A percentile compares a stretch with the other conserved stretches of the same genome.
Evolutionary conservation across 257 asterid species (phyloP).

Genomic region (Rubia yunnanensis): DNA sequence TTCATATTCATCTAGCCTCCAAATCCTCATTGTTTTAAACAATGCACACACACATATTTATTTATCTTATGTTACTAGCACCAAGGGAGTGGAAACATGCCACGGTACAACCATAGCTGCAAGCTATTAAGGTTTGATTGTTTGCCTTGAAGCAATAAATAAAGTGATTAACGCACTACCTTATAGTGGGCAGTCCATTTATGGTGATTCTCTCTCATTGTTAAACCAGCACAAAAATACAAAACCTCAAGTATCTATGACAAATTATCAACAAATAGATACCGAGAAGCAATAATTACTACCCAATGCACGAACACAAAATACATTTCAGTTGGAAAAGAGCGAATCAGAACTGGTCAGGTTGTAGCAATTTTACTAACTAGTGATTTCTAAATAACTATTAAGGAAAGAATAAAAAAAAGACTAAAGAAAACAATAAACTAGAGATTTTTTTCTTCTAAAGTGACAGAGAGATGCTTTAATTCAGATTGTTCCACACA

Average conservation of each 20-base stretch:
- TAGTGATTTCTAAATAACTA: no score
- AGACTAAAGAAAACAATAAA: neutral
- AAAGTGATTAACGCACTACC: neutral
- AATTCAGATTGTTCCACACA: neutral
- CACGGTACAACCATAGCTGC: neutral
- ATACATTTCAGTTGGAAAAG: neutral
- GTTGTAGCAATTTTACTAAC: neutral
- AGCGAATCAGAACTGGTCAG: neutral
- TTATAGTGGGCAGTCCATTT: neutral
- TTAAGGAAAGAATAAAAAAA: neutral
- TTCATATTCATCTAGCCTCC: neutral
- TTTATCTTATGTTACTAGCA: neutral
- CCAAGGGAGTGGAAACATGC: neutral
- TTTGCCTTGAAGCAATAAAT: neutral
- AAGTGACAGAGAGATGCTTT: neutral
- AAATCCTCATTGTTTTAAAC: neutral
- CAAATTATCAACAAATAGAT: neutral
- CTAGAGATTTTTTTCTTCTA: neutral
- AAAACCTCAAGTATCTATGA: neutral
- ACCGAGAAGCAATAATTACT: neutral
- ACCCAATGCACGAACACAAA: neutral
- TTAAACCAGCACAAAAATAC: neutral
- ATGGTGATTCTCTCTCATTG: neutral
- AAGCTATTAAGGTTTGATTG: neutral
- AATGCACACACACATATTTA: no score